Evolutionary conservation across 1,139 yeast genomes (phyloP), one percentile per base, ranked within the genome.

Genomic region (Hemisphaericaspora subhashii): DNA sequence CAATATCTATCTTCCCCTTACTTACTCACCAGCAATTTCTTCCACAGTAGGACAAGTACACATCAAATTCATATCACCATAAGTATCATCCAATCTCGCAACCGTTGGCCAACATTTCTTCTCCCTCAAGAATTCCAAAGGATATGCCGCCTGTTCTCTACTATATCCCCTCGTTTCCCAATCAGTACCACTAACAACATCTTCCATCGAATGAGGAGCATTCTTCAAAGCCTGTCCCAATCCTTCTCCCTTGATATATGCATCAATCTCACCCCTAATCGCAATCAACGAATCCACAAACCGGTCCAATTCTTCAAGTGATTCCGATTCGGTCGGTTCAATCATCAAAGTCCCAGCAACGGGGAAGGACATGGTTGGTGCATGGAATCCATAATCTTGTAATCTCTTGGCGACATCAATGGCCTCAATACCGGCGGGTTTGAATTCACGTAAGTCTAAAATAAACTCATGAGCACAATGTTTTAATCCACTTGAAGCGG

Each of bases 321-420:
- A 82, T 67, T 92, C 98, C 16, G 94, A 83, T 66, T 92, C 98
- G 4, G 98, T 92, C 43, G 98, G 98, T 67, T 92, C 98, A 50
- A 92, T 83, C 98, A 92, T 92, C 52, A 92, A 75, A 3, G 98
- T 92, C 45, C 95, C 95, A 10, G 97, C 90, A 38, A 92, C 96
- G 16, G 98, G 98, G 86, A 94, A 92, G 1, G 98, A 92, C 88
- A 92, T 83, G 36, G 98, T 92, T 50, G 98, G 98, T 1, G 97
- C 97, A 64, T 92, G 98, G 82, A 92, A 92, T 1, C 98, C 97
- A 60, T 90, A 92, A 66, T 92, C 98, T 66, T 92, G 98, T 46
- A 92, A 77, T 64, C 98, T 81, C 72, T 92, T 92, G 44, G 98
- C 98, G 44, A 92, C 83, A 60, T 92, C 98, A 54, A 90, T 88